A percentile compares a stretch with the other conserved stretches of the same genome.
These are phyloP conservation scores for Trypanosomatidae sp. DNA, from an alignment of 208 protist genomes.

Conservation along the genomic window DNA sequence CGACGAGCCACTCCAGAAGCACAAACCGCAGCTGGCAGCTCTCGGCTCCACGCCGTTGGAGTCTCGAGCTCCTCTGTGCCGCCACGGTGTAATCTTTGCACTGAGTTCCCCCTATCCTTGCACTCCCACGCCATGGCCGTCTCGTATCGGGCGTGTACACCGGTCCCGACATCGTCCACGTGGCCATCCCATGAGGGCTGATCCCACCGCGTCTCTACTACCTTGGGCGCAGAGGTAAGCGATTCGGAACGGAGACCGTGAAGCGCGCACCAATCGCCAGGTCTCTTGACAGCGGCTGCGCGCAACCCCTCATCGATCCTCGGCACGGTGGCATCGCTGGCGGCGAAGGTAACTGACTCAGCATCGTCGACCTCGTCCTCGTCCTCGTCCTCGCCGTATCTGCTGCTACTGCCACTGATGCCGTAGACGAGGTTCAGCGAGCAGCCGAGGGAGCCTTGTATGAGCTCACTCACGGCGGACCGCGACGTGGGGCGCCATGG, in stretches of 20 bases:
- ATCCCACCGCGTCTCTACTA: background rate
- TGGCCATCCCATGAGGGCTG: background rate
- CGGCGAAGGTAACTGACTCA: background rate
- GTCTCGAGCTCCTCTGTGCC: background rate
- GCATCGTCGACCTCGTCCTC: background rate
- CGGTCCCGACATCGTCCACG: background rate
- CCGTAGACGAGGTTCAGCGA: conserved; percentile 13
- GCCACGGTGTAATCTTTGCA: background rate
- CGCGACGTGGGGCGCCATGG: background rate
- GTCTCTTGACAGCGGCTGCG: background rate
- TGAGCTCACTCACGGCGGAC: conserved; percentile 16
- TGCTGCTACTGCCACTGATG: background rate
- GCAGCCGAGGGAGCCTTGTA: conserved; percentile 14
- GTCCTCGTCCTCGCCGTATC: background rate
- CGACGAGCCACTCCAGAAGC: background rate
- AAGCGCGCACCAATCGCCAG: background rate
- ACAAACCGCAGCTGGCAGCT: background rate
- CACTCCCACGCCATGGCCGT: background rate
- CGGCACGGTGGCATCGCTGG: background rate
- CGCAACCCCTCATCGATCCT: background rate
- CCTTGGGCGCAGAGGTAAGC: background rate
- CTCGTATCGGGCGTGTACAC: background rate
- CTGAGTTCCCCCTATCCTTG: background rate
- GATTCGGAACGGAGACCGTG: background rate
- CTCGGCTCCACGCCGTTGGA: background rate